Base-by-base conservation (phyloP, 2,329 filamentous ascomycete species). In the Hypoxylon sp. region DNA sequence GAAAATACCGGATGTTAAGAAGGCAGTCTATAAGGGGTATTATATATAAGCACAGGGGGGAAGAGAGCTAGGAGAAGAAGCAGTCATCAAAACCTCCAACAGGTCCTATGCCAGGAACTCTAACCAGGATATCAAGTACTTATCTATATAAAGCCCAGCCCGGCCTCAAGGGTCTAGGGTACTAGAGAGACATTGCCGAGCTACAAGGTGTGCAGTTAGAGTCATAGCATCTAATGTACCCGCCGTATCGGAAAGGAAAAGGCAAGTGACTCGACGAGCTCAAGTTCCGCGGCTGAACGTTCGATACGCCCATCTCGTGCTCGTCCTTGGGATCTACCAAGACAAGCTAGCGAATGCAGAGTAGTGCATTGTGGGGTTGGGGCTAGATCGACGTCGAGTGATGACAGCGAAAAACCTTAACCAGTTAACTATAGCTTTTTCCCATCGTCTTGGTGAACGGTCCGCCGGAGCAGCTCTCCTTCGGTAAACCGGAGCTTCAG, bases 401-500 rank as follows among this genome's bases (percentile, higher is more conserved):
- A 70, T 64, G 65, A 68, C 65, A 49, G 49, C 52, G 38, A 49
- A 62, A 62, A 65, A 68, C 48, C 45, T 63, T 59, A 67, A 64
- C 46, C 28, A 53, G 51, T 62, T 62, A 41, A 41, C 48, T 13
- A 43, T 52, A 50, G 41, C 30, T 38, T 32, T 38, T 32, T 56
- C 14, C 32, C 55, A 57, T 41, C 25, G 17, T 56, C 38, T 41
- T 50, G 43, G 50, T 63, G 48, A 45, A 67, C 70, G 70, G 70
- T 67, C 70, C 62, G 68, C 70, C 70, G 70, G 70, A 72, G 56
- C 59, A 66, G 51, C 30, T n/a, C 53, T 70, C 61, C 63, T 68
- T 72, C 70, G 70, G 70, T 41, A 63, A 58, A 72, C 70, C 70
- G 70, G 70, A 72, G 70, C 45, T 72, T 43, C 43, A 60, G 49